Evolutionary conservation across 2,329 filamentous ascomycete genomes (phyloP).

Genomic region (Neofusicoccum cordaticola): DNA sequence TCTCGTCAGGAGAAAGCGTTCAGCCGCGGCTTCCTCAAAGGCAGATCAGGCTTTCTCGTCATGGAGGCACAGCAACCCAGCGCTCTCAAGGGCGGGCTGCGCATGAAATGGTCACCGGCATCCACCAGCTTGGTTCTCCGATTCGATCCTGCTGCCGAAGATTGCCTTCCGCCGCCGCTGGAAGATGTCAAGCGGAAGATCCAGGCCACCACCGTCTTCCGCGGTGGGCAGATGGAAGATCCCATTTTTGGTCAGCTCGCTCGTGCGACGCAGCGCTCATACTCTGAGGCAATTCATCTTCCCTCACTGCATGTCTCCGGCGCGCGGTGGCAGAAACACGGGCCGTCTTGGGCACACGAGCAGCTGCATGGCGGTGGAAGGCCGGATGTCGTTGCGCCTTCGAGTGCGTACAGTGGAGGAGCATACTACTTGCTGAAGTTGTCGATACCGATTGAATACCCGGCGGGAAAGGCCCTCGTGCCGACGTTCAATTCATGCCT

Average conservation of each 20-base stretch:
- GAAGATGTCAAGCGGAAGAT: not conserved
- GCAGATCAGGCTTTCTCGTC: not conserved
- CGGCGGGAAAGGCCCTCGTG: not conserved
- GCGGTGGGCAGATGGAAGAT: not conserved
- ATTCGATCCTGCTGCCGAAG: not conserved
- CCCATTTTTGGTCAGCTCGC: not conserved
- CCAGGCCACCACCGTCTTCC: not conserved
- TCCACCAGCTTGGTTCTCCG: not conserved
- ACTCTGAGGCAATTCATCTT: not conserved
- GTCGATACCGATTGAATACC: not conserved
- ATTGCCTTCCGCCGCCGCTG: not conserved
- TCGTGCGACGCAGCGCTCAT: not conserved
- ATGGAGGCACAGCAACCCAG: not conserved
- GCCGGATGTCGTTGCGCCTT: not conserved
- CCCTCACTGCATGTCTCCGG: not conserved
- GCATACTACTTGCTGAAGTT: not conserved
- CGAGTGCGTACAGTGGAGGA: not conserved
- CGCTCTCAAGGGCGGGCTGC: not conserved
- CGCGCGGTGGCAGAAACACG: not conserved
- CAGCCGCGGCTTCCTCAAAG: not conserved
- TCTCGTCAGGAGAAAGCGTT: not conserved
- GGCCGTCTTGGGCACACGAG: not conserved
- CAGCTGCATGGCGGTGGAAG: not conserved
- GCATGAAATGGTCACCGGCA: not conserved
- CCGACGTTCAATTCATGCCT: not conserved